Conservation (phyloP, 78 protist species). For the Speleostelium caveatum region DNA sequence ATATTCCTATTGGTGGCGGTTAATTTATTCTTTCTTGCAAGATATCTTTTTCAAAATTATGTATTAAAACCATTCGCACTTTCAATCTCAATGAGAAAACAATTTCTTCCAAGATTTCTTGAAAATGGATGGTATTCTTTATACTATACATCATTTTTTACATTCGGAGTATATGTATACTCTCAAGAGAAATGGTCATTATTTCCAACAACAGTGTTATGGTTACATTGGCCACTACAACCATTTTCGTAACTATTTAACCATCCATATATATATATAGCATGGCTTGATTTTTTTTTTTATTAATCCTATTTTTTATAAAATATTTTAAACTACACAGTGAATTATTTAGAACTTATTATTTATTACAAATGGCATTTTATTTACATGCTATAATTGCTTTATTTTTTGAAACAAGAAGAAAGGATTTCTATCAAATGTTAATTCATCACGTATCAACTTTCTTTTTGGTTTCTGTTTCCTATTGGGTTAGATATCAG, state of each 20-base stretch:
- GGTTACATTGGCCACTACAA: neutral
- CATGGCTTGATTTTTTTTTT: neutral
- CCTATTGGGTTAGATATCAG: neutral
- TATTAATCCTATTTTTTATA: neutral
- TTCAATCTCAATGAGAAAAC: neutral
- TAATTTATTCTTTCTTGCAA: slow-evolving; percentile 44
- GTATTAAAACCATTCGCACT: neutral
- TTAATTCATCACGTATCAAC: neutral
- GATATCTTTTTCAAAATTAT: slow-evolving; percentile 63
- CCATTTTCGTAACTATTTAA: neutral
- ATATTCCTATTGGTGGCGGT: slow-evolving; percentile 20
- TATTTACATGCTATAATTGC: neutral
- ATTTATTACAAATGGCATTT: neutral
- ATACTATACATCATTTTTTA: neutral
- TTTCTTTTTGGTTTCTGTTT: neutral
- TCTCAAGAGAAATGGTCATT: neutral
- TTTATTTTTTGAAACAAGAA: neutral
- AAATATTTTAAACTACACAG: neutral
- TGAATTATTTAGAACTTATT: neutral
- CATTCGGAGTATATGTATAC: neutral
- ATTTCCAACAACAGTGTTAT: neutral
- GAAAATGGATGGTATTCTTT: neutral
- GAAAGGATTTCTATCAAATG: slow-evolving; percentile 10
- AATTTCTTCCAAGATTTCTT: neutral
- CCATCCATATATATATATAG: neutral